Base-by-base conservation (phyloP, 371 early-diverging fungal genomes). In the Funneliformis caledonium region DNA sequence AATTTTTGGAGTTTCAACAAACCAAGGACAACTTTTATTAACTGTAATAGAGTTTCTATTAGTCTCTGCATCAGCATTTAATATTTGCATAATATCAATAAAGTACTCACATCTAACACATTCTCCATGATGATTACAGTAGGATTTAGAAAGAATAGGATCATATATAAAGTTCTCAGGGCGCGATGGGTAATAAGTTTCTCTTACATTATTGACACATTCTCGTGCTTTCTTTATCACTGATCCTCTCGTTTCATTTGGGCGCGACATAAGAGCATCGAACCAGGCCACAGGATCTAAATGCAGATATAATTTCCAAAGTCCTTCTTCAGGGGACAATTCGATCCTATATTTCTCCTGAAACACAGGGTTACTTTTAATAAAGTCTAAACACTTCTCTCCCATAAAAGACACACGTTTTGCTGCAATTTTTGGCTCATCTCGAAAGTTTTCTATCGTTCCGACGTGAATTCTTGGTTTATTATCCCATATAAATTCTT, bases 311-410 rank as follows among this genome's bases (percentile, higher is more conserved):
- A 37, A 37, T 37, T 37, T 1, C 37, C 37, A 37, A 37, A 37
- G 37, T 37, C 37, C 37, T 37, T 37, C 37, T 37, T 37, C 37
- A 37, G 1, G 2, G 1, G 37, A 14, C 12, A 65, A 14, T 1
- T 65, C 37, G 67, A 65, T 65, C 37, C 67, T 22, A 65, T 65
- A 65, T 65, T 65, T 65, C 48, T 65, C 67, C 37, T 37, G 42
- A 65, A 65, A 65, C 10, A 12, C 12, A 65, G 67, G 67, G 33
- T 65, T 65, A 65, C 37, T 12, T 22, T 65, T 12, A 65, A 65
- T 65, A 65, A 65, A 65, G 3, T 37, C 12, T 33, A 65, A 65
- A 65, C 67, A 65, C 12, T 65, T 22, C 37, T 33, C 37, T 37
- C 67, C 67, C 67, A 65, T 5, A 65, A 33, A 6, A 65, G 67